Conservation (phyloP, 768 basidiomycete genomes). For the Boletus subcaerulescens region DNA sequence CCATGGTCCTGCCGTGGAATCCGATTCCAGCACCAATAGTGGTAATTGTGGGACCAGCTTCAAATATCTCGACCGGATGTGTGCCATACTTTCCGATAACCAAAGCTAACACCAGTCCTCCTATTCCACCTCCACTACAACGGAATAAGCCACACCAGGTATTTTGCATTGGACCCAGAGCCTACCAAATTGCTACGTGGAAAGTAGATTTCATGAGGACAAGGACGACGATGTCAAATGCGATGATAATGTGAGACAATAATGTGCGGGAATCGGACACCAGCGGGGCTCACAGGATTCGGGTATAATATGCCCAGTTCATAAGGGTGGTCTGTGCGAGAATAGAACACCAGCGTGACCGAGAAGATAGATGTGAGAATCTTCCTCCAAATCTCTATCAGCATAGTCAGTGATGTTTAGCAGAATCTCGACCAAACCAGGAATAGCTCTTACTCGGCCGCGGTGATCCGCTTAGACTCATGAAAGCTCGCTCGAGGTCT, state of each 20-base stretch:
- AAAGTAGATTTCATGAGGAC: conserved; percentile 9
- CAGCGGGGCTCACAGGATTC: not conserved
- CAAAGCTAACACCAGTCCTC: conserved; percentile 34
- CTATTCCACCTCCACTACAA: conserved; percentile 39
- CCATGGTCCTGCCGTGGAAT: conserved; percentile 47
- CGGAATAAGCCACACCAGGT: not conserved
- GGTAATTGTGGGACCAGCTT: conserved; percentile 37
- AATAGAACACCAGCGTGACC: too few species aligned
- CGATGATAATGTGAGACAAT: not conserved
- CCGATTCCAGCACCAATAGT: conserved; percentile 46
- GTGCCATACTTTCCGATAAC: conserved; percentile 25
- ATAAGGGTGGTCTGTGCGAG: too few species aligned
- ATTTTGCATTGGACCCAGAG: not conserved
- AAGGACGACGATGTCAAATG: not conserved
- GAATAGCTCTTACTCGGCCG: too few species aligned
- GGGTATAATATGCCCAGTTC: too few species aligned
- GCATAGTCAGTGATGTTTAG: too few species aligned
- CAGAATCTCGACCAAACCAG: too few species aligned
- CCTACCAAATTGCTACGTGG: conserved; percentile 18
- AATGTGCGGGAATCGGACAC: not conserved
- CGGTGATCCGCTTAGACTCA: too few species aligned
- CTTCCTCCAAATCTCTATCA: too few species aligned
- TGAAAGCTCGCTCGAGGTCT: too few species aligned
- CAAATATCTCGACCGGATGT: conserved; percentile 40
- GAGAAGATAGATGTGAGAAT: too few species aligned